Percentiles rank a stretch among this genome's conserved stretches.
These are phyloP conservation scores for Blastocystis sp. DNA, from an alignment of 352 stramenopile species.

Conservation along the genomic window DNA sequence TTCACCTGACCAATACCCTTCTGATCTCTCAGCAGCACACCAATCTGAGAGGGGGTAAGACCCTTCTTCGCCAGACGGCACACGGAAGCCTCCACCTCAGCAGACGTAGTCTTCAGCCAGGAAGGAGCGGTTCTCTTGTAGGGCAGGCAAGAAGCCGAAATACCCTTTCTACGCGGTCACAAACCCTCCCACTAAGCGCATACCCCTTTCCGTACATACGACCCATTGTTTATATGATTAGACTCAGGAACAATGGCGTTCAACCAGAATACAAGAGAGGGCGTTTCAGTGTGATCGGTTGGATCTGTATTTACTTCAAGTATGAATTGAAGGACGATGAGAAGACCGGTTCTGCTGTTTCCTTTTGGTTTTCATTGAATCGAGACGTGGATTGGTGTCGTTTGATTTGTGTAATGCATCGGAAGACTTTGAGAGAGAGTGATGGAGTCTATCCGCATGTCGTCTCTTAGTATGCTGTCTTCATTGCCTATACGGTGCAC, in stretches of 20 bases:
- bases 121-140: too few species aligned
- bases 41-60: conserved; percentile 92
- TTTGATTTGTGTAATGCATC: too few species aligned
- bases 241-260: conserved; percentile 58
- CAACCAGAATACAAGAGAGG: conserved; percentile 17
- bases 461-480: too few species aligned
- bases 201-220: conserved; percentile 70
- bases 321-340: background rate
- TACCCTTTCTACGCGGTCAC: conserved; percentile 77
- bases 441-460: too few species aligned
- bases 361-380: too few species aligned
- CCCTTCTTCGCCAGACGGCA: conserved; percentile 82
- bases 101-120: too few species aligned
- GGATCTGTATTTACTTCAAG: background rate
- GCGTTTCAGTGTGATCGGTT: conserved; percentile 21
- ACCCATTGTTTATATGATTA: conserved; percentile 61
- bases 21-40: conserved; percentile 98
- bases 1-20: conserved; percentile 74
- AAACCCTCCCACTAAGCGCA: background rate
- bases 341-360: background rate
- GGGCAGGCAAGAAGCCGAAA: too few species aligned
- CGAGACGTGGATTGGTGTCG: too few species aligned
- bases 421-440: too few species aligned
- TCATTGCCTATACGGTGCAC: too few species aligned
- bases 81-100: too few species aligned